Percentiles rank a stretch among this genome's conserved stretches.
These are phyloP conservation scores for Leucosporidium creatinivorum DNA, from an alignment of 768 basidiomycete genomes.

Conservation along the genomic window DNA sequence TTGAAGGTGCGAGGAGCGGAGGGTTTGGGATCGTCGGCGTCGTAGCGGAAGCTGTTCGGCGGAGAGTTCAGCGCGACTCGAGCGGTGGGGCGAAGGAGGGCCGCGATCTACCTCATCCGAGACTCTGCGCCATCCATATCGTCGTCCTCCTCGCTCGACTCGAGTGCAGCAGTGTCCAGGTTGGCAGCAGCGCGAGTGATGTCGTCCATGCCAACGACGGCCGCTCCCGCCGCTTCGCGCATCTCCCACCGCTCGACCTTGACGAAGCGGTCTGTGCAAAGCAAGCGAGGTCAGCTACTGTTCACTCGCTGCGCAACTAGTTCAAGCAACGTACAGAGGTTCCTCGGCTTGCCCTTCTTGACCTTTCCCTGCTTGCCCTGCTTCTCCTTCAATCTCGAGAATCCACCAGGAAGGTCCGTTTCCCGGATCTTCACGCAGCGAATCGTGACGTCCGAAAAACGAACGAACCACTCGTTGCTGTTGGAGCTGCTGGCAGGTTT, in stretches of 20 bases:
- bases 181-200: not conserved
- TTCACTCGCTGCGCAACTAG: not conserved
- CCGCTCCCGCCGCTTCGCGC: not conserved
- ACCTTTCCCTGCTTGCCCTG: conserved; percentile 31
- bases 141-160: conserved; percentile 7
- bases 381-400: conserved; percentile 30
- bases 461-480: conserved; percentile 90
- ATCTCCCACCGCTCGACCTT: conserved; percentile 35
- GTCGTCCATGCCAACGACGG: conserved; percentile 18
- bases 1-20: not conserved
- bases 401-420: conserved; percentile 48
- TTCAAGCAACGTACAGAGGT: conserved; percentile 14
- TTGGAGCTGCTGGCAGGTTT: not conserved
- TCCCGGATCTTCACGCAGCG: conserved; percentile 84
- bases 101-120: conserved; percentile 30
- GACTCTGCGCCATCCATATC: conserved; percentile 14
- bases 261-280: conserved; percentile 27
- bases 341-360: conserved; percentile 32
- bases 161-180: not conserved
- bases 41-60: conserved; percentile 31
- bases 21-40: conserved; percentile 29
- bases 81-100: not conserved
- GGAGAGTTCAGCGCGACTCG: not conserved
- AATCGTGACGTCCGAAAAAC: conserved; percentile 90
- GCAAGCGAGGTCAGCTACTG: not conserved